Percentiles rank a stretch among this genome's conserved stretches.
phyloP scores from a whole-genome alignment of 208 protist species.

The Balamuthia mandrillaris region DNA sequence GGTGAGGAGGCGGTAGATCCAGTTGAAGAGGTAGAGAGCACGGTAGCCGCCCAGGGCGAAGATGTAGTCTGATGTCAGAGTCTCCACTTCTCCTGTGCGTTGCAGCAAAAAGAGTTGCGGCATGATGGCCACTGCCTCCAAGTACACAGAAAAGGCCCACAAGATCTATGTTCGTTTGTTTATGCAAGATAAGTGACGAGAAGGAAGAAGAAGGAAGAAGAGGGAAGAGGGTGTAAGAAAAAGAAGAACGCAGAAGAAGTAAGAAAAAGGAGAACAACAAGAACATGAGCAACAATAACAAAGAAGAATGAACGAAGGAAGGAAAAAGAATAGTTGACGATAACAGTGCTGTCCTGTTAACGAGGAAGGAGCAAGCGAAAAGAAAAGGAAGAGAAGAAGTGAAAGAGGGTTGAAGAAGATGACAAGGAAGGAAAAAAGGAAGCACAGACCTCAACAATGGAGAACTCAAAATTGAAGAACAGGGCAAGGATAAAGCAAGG shows the following conservation, averaged over 20 bases:
- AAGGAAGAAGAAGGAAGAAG: constrained; percentile 4
- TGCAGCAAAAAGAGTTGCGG: constrained; percentile 78
- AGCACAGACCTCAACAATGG: constrained; percentile 59
- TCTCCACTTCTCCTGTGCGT: constrained; percentile 67
- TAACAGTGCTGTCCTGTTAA: no score
- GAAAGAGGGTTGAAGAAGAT: not conserved
- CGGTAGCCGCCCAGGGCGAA: constrained; percentile 75
- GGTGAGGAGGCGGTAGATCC: constrained; percentile 71
- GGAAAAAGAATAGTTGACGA: no score
- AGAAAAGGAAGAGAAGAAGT: constrained; percentile 21
- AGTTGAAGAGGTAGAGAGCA: constrained; percentile 78
- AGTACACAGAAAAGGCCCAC: constrained; percentile 80
- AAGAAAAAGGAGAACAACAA: no score
- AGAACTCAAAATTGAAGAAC: constrained; percentile 58
- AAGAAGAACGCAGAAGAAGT: no score
- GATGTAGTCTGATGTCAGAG: constrained; percentile 74
- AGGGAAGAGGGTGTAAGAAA: no score
- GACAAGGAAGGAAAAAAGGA: not conserved
- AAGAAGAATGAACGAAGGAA: constrained; percentile 7
- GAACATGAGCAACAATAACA: no score
- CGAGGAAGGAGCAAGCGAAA: no score
- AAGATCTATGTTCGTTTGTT: constrained; percentile 65
- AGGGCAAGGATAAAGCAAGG: constrained; percentile 66
- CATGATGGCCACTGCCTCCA: constrained; percentile 82
- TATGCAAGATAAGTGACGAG: not conserved